phyloP scores from a whole-genome alignment of 1,284 basidiomycete species.

The Takashimella tepidaria region DNA sequence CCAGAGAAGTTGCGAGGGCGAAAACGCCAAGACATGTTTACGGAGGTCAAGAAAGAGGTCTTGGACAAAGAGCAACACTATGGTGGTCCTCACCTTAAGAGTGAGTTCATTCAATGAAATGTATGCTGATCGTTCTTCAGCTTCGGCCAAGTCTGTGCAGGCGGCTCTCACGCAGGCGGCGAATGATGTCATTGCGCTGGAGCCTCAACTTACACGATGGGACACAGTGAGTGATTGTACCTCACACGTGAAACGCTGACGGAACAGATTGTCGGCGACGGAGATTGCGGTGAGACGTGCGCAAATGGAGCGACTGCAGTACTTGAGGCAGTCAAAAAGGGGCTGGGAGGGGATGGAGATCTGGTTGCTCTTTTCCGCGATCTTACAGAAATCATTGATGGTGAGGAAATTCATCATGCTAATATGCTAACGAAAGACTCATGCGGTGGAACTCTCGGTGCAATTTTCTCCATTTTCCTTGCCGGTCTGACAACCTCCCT shows the following conservation, averaged over 20 bases:
- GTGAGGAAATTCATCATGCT: conserved; percentile 13
- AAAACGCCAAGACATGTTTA: conserved; percentile 31
- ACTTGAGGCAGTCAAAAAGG: conserved; percentile 24
- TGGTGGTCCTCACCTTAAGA: conserved; percentile 32
- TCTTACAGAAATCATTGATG: conserved; percentile 44
- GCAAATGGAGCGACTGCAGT: conserved; percentile 40
- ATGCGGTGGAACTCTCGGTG: conserved; percentile 43
- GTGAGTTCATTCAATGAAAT: conserved; percentile 10
- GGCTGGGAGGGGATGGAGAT: conserved; percentile 36
- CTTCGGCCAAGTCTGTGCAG: conserved; percentile 15
- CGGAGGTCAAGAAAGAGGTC: conserved; percentile 33
- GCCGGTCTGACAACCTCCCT: conserved; percentile 39
- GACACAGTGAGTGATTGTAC: conserved; percentile 45
- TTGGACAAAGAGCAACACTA: conserved; percentile 13
- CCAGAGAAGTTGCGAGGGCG: conserved; percentile 21
- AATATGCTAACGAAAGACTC: conserved; percentile 22
- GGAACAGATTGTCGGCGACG: conserved; percentile 36
- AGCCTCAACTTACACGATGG: conserved; percentile 50
- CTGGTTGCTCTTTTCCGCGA: conserved; percentile 40
- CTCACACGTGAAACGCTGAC: neutral
- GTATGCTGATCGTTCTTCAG: neutral
- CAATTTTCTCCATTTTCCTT: conserved; percentile 46
- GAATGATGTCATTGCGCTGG: conserved; percentile 39
- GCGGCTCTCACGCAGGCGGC: conserved; percentile 29
- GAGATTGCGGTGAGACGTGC: conserved; percentile 47